Percentiles rank a stretch among this genome's conserved stretches.
phyloP scores from a whole-genome alignment of 2,329 filamentous ascomycete species.

The Fusarium keratoplasticum region DNA sequence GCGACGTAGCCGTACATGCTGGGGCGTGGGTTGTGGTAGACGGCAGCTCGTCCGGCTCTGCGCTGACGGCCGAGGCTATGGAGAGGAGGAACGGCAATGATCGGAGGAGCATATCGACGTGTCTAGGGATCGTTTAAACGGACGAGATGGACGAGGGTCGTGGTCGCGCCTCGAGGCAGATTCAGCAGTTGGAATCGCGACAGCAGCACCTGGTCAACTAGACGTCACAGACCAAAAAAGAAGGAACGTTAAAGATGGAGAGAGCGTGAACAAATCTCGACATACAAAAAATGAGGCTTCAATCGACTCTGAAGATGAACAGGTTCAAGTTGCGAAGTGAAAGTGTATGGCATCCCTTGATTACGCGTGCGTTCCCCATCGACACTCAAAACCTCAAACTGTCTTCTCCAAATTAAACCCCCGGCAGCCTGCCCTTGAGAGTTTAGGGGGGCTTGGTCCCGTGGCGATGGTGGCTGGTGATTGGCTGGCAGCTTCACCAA shows the following conservation, averaged over 20 bases:
- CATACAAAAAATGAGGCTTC: background rate
- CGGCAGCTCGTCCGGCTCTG: constrained; percentile 50
- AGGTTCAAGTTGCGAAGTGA: background rate
- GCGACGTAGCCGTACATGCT: constrained; percentile 67
- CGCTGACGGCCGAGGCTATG: constrained; percentile 49
- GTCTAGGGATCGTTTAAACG: background rate
- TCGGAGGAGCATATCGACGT: constrained; percentile 44
- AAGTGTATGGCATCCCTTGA: constrained; percentile 22
- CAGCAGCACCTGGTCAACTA: constrained; percentile 12
- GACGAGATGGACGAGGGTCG: constrained; percentile 5
- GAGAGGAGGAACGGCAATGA: constrained; percentile 49
- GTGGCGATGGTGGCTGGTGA: constrained; percentile 20
- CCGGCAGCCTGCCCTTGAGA: background rate
- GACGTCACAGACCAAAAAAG: constrained; percentile 10
- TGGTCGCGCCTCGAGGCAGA: constrained; percentile 17
- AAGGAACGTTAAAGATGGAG: background rate
- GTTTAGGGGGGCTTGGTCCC: constrained; percentile 16
- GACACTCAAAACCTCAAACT: constrained; percentile 33
- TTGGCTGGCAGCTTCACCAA: constrained; percentile 8
- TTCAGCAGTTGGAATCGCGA: constrained; percentile 15
- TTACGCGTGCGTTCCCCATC: constrained; percentile 31
- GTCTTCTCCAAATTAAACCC: constrained; percentile 30
- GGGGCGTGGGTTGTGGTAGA: constrained; percentile 58
- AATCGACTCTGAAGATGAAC: background rate
- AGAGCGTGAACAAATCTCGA: background rate